Evolutionary conservation across 139 green algal genomes (phyloP).

Genomic region (Zygnema circumcarinatum): DNA sequence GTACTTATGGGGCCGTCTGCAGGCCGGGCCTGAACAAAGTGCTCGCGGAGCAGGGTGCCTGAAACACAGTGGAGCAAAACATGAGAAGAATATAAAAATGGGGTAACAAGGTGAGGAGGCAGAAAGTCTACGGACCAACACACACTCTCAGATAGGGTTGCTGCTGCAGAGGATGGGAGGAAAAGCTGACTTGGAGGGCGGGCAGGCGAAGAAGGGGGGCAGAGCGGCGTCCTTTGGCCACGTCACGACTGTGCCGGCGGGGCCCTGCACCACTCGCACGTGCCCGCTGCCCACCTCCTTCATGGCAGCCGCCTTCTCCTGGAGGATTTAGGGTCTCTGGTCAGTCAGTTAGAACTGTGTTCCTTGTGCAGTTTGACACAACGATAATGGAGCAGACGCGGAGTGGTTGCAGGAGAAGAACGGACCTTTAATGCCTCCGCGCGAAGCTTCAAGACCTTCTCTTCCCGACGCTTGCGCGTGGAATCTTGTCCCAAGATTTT

Average conservation of each 20-base stretch:
- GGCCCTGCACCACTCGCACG: not conserved
- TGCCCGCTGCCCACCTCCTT: not conserved
- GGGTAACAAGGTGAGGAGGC: not conserved
- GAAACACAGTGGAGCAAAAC: not conserved
- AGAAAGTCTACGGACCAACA: not conserved
- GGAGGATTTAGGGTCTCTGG: slow-evolving; percentile 5
- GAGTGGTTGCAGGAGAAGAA: not conserved
- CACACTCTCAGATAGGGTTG: not conserved
- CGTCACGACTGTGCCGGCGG: not conserved
- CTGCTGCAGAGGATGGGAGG: not conserved
- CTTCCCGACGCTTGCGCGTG: slow-evolving; percentile 27
- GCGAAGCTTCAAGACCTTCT: slow-evolving; percentile 18
- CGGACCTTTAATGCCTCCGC: slow-evolving; percentile 7
- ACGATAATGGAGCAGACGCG: not conserved
- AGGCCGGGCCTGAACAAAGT: not conserved
- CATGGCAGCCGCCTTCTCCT: slow-evolving; percentile 13
- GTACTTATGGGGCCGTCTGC: not conserved
- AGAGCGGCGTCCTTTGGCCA: not conserved
- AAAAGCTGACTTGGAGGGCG: not conserved
- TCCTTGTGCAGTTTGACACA: not conserved
- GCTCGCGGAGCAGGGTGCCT: not conserved
- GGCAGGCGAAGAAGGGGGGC: not conserved
- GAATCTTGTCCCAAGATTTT: slow-evolving; percentile 45
- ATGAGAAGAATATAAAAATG: not conserved
- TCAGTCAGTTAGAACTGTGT: no score